Base-by-base conservation (phyloP, 768 basidiomycete species). In the Exidia glandulosa region DNA sequence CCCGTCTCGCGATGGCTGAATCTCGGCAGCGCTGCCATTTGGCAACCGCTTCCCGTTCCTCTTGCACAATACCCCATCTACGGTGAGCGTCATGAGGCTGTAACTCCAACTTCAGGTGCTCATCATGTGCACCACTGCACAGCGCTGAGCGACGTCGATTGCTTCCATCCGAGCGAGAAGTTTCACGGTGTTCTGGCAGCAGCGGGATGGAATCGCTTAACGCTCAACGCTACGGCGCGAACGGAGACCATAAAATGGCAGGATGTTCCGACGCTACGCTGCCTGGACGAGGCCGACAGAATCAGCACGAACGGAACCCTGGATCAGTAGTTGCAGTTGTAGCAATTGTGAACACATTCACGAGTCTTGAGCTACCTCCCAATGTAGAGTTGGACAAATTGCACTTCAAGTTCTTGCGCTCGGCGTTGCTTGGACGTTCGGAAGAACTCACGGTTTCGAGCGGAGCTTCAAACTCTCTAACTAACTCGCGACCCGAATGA, bases 11-110 rank as follows among this genome's bases (percentile, higher is more conserved):
- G 30, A 23, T 60, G 52, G 41, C 41, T 56, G 14, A 14, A 5
- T 12, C 31, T n/a, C 34, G 32, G 14, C 47, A 64, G 63, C 55
- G 63, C 63, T 1, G 61, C 60, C 3, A 29, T 62, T 1, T 64
- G 59, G 58, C 63, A 64, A 50, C 63, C 63, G 16, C 54, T 56
- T 12, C 54, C 34, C 45, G 54, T 62, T n/a, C 55, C 61, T 25
- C 48, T 64, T 0, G 62, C 54, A 10, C 34, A 41, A 10, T 64
- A 52, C 48, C 63, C 63, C 9, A 62, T 64, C 12, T n/a, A 62
- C 32, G 61, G 63, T 64, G 12, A 31, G 63, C 30, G 36, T 45
- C 34, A 36, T 10, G 10, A 1, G 10, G 16, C 34, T 10, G 34
- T 10, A 9, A 45, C 12, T 23, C 6, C 6, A 10, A 6, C 12